Conservation (phyloP, 305 asterid species). For the Euphrasia arctica region DNA sequence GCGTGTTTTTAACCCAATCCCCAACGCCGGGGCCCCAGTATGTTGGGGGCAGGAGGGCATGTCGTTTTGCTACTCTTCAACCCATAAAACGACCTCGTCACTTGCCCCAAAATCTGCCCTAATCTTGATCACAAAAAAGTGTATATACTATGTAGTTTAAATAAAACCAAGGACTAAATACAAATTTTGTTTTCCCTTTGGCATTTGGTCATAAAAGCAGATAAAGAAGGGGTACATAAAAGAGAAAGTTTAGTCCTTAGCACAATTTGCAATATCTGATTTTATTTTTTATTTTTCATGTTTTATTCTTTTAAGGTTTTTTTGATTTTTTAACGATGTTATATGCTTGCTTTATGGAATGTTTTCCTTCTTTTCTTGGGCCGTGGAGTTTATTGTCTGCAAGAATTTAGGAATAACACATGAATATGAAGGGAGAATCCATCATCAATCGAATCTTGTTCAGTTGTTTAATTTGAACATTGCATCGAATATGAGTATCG, state of each 20-base stretch:
- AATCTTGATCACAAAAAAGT: slow-evolving; percentile 54
- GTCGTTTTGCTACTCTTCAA: slow-evolving; percentile 40
- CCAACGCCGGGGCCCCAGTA: slow-evolving; percentile 44
- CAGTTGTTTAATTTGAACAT: too few relatives aligned
- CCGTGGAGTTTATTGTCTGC: slow-evolving; percentile 33
- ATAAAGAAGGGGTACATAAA: slow-evolving; percentile 42
- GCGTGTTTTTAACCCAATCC: slow-evolving; percentile 35
- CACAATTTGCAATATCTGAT: slow-evolving; percentile 29
- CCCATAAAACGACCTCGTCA: slow-evolving; percentile 42
- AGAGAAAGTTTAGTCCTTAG: slow-evolving; percentile 51
- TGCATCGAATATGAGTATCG: too few relatives aligned
- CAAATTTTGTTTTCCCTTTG: slow-evolving; percentile 36
- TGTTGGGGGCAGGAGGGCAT: slow-evolving; percentile 35
- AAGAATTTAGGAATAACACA: slow-evolving; percentile 27
- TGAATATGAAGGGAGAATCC: too few relatives aligned
- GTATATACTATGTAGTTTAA: not conserved
- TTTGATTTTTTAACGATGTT: slow-evolving; percentile 4
- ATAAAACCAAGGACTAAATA: slow-evolving; percentile 31
- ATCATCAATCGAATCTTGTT: too few relatives aligned
- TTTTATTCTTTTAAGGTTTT: slow-evolving; percentile 28
- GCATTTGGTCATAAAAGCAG: slow-evolving; percentile 55
- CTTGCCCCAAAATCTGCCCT: slow-evolving; percentile 39
- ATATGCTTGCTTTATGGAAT: slow-evolving; percentile 31
- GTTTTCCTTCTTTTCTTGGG: slow-evolving; percentile 41
- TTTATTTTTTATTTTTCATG: slow-evolving; percentile 7